Base-by-base conservation (phyloP, 352 stramenopile species). In the Elongisporangium senticosum region DNA sequence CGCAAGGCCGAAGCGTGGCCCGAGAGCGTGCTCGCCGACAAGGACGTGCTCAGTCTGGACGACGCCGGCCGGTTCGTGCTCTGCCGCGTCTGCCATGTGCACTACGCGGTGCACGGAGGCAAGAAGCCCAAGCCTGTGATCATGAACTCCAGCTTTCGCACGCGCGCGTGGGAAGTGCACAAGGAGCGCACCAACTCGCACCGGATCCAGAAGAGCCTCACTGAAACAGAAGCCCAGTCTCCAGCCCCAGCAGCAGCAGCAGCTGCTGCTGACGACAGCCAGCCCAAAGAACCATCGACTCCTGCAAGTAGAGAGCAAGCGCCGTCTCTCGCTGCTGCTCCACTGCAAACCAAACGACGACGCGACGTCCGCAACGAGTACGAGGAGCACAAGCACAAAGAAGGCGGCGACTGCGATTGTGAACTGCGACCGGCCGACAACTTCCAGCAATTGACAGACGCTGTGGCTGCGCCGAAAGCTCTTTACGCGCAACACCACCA, bases 71-170 rank as follows among this genome's bases (percentile, higher is more conserved):
- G 70, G 20, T 83, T 79, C 48, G 74, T 83, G 67, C 68, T 83
- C 24, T 83, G 74, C 57, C 79, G 78, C 37, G 74, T 83, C 26
- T 83, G 74, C 58, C 74, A 83, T 55, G 68, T 79, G 19, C 71
- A 83, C 65, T 83, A 80, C 51, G 74, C 74, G 8, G 68, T 83
- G 20, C 74, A 83, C 51, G 74, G 74, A 43, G 74, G 74, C 49
- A 83, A 83, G 65, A 83, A 83, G 49, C 74, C 74, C 48, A 83
- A 83, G 52, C 74, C 74, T 0, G 74, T 83, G 47, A 79, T 83
- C 54, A 83, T 83, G 74, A 83, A 83, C 59, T 83, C 74, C 28
- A 67, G 70, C 40, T 83, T 83, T 55, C 74, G 74, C 53, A 79
- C 70, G 20, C 68, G 74, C 43, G 74, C 74, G 48, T 83, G 74